phyloP scores from a whole-genome alignment of 2,329 filamentous ascomycete species.

The Fusarium sp. region DNA sequence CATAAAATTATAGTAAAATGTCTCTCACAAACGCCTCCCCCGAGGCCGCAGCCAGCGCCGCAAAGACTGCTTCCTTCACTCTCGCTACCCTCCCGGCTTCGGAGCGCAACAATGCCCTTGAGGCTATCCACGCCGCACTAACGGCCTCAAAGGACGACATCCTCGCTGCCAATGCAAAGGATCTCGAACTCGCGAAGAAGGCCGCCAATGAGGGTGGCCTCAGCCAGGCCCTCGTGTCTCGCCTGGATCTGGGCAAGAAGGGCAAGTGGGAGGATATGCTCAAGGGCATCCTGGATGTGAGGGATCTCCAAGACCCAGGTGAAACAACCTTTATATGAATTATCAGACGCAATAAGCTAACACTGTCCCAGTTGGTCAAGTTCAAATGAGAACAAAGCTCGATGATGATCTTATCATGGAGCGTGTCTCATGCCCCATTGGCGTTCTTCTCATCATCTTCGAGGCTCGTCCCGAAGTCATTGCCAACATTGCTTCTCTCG shows the following conservation, averaged over 20 bases:
- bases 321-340: constrained; percentile 40
- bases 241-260: constrained; percentile 86
- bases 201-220: constrained; percentile 83
- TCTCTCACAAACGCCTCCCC: constrained; percentile 90
- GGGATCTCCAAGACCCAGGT: constrained; percentile 88
- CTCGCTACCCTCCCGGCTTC: constrained; percentile 83
- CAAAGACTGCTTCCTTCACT: constrained; percentile 84
- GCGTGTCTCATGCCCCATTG: constrained; percentile 93
- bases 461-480: constrained; percentile 98
- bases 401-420: constrained; percentile 90
- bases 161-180: constrained; percentile 86
- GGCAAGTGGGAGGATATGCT: constrained; percentile 99
- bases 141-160: constrained; percentile 79
- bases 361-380: constrained; percentile 76
- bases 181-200: constrained; percentile 80
- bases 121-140: constrained; percentile 85
- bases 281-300: constrained; percentile 91
- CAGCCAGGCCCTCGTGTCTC: constrained; percentile 86
- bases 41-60: constrained; percentile 80
- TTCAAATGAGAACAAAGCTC: constrained; percentile 86
- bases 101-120: constrained; percentile 87
- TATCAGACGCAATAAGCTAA: constrained; percentile 1
- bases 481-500: constrained; percentile 95
- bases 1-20: constrained; percentile 66
- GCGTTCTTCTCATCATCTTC: constrained; percentile 98